Base-by-base conservation (phyloP, 2,329 filamentous ascomycete genomes). In the Penicillium sp. region DNA sequence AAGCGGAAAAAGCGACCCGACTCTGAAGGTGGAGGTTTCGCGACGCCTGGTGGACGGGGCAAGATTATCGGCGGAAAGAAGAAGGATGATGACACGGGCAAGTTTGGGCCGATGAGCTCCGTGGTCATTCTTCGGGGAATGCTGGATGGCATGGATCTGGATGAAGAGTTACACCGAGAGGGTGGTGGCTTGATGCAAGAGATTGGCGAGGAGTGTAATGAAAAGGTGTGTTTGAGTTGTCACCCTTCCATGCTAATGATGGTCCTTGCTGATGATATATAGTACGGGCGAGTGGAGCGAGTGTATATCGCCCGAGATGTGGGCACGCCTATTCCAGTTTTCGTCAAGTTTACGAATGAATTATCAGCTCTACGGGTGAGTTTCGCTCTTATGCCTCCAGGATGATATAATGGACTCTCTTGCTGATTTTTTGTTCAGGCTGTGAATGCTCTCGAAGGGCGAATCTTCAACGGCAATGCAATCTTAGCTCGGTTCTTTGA, bases 161-260 rank as follows among this genome's bases (percentile, higher is more conserved):
- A 89, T 58, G 82, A 81, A n/a, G 94, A 97, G 74, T 86, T 96
- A 50, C 85, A 88, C 59, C 78, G 82, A 13, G 83, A 86, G 36
- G 83, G 83, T 55, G 81, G 81, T 13, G 83, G 84, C 14, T 79
- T 99, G 52, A 88, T 94, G 66, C 94, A 98, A 78, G 93, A 97
- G 74, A 97, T 99, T 75, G 95, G 95, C 6, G 91, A 97, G 70
- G 91, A 96, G 72, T 97, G 96, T 75, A 88, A 88, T 51, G 87
- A 91, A 64, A 92, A 93, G 82, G 85, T 88, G 70, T 65, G 71
- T 63, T 63, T 18, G 41, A 35, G 33, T 58, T 60, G 22, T 59
- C 18, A 9, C 18, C n/a, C 57, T 22, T 22, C 22, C 0, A 35
- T 44, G 3, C 18, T 33, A 1, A 10, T 16, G 14, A 14, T 16